phyloP scores from a whole-genome alignment of 495 filamentous ascomycete genomes.

The Talaromyces proteolyticus region DNA sequence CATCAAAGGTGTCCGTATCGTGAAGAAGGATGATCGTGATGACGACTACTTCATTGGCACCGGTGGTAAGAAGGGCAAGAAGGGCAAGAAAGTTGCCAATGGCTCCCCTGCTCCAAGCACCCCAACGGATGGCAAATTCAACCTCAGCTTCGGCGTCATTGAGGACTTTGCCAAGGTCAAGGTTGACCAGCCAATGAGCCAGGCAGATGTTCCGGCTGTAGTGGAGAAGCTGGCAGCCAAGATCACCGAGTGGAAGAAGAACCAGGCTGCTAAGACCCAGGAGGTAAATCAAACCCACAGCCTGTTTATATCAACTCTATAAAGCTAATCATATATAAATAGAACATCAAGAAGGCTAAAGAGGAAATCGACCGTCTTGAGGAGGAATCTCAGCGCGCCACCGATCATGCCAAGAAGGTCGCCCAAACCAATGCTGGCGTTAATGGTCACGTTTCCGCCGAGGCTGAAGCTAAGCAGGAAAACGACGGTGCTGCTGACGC shows the following conservation, averaged over 20 bases:
- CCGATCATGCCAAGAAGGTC: conserved; percentile 47
- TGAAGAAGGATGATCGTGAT: conserved; percentile 77
- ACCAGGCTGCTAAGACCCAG: conserved; percentile 86
- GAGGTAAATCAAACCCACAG: conserved; percentile 53
- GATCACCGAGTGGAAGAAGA: conserved; percentile 85
- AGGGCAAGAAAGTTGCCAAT: conserved; percentile 63
- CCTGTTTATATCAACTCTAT: background rate
- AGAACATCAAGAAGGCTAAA: conserved; percentile 70
- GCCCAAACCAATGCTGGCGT: conserved; percentile 40
- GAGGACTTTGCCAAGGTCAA: conserved; percentile 80
- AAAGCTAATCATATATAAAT: conserved; percentile 15
- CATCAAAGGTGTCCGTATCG: conserved; percentile 70
- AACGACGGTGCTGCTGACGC: conserved; percentile 52
- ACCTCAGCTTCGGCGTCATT: conserved; percentile 80
- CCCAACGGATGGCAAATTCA: conserved; percentile 60
- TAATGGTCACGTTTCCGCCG: conserved; percentile 46
- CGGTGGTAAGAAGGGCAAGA: conserved; percentile 86
- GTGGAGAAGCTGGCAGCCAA: conserved; percentile 89
- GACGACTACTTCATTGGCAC: conserved; percentile 81
- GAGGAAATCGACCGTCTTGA: conserved; percentile 63
- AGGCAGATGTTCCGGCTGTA: conserved; percentile 68
- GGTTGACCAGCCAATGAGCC: conserved; percentile 80
- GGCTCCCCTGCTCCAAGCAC: conserved; percentile 35
- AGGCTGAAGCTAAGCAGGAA: conserved; percentile 51
- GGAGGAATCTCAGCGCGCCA: conserved; percentile 33